A percentile compares a stretch with the other conserved stretches of the same genome.
Evolutionary conservation across 805 yeast genomes (phyloP).

Genomic region (Saturnispora silvae): DNA sequence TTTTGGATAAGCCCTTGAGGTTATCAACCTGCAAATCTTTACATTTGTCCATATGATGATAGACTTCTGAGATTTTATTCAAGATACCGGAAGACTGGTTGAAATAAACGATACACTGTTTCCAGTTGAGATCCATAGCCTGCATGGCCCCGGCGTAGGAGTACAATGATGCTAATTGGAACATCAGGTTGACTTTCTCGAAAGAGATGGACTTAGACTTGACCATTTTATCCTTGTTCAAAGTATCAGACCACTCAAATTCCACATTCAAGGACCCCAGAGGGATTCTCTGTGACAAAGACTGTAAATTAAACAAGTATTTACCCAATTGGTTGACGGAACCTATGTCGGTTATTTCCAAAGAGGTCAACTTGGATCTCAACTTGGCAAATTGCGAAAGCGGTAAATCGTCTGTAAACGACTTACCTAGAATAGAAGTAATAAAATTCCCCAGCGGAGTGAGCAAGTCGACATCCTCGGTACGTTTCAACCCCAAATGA

Average conservation of each 20-base stretch:
- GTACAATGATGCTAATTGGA: slow-evolving; percentile 61
- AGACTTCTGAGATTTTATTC: slow-evolving; percentile 63
- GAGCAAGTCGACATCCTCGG: slow-evolving; percentile 58
- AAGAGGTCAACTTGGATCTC: slow-evolving; percentile 49
- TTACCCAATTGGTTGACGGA: slow-evolving; percentile 35
- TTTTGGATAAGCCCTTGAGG: slow-evolving; percentile 46
- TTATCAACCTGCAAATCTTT: slow-evolving; percentile 63
- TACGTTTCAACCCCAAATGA: slow-evolving; percentile 29
- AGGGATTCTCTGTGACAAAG: slow-evolving; percentile 69
- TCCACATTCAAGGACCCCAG: slow-evolving; percentile 32
- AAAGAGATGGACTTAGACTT: slow-evolving; percentile 71
- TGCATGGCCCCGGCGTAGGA: slow-evolving; percentile 35
- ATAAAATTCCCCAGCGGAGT: slow-evolving; percentile 50
- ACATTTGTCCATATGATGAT: slow-evolving; percentile 83
- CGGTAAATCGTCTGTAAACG: slow-evolving; percentile 42
- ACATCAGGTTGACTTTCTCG: slow-evolving; percentile 79
- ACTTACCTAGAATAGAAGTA: slow-evolving; percentile 50
- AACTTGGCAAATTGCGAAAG: slow-evolving; percentile 41
- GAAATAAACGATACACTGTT: slow-evolving; percentile 47
- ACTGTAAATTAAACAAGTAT: slow-evolving; percentile 75
- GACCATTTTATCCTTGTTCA: slow-evolving; percentile 25
- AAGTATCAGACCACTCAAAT: slow-evolving; percentile 79
- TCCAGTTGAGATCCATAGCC: slow-evolving; percentile 34
- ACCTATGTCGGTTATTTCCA: slow-evolving; percentile 32
- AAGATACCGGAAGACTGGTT: slow-evolving; percentile 76